Evolutionary conservation across 1,284 basidiomycete species (phyloP).

Genomic region (Stereum hirsutum): DNA sequence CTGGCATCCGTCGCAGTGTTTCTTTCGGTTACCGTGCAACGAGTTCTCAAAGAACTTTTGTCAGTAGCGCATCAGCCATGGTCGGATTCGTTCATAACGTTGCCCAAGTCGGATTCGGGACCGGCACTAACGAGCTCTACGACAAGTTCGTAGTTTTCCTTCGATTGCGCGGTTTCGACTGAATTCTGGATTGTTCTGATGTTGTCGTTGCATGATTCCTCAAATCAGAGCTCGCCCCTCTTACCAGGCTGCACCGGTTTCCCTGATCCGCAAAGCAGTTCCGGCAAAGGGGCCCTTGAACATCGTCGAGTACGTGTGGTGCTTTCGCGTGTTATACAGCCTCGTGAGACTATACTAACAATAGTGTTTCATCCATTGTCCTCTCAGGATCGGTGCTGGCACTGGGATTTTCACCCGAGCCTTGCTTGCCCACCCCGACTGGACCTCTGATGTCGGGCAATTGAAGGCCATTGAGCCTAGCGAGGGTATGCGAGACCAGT

Average conservation of each 20-base stretch:
- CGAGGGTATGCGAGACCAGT: constrained; percentile 59
- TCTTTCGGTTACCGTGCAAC: too few relatives aligned
- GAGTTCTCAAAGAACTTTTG: too few relatives aligned
- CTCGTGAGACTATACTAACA: too few relatives aligned
- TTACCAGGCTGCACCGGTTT: constrained; percentile 50
- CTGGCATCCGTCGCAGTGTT: too few relatives aligned
- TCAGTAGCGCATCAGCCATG: constrained; percentile 5
- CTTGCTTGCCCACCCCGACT: constrained; percentile 52
- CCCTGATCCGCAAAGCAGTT: constrained; percentile 43
- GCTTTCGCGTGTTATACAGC: too few relatives aligned
- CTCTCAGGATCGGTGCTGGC: constrained; percentile 53
- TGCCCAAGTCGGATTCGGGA: constrained; percentile 58
- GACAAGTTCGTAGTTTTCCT: constrained; percentile 41
- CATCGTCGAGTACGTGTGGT: constrained; percentile 52
- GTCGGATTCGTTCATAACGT: constrained; percentile 32
- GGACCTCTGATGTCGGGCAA: constrained; percentile 35
- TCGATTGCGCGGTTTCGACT: constrained; percentile 1
- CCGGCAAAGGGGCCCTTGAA: constrained; percentile 35
- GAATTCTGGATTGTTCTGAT: constrained; percentile 8
- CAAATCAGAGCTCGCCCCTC: constrained; percentile 53
- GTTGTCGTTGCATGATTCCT: not conserved
- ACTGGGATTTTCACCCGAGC: constrained; percentile 78
- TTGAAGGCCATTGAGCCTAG: constrained; percentile 67
- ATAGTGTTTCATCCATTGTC: too few relatives aligned
- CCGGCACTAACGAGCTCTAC: constrained; percentile 68